These are phyloP conservation scores for Piper longum DNA, from an alignment of 164 flowering plant species.

Conservation along the genomic window DNA sequence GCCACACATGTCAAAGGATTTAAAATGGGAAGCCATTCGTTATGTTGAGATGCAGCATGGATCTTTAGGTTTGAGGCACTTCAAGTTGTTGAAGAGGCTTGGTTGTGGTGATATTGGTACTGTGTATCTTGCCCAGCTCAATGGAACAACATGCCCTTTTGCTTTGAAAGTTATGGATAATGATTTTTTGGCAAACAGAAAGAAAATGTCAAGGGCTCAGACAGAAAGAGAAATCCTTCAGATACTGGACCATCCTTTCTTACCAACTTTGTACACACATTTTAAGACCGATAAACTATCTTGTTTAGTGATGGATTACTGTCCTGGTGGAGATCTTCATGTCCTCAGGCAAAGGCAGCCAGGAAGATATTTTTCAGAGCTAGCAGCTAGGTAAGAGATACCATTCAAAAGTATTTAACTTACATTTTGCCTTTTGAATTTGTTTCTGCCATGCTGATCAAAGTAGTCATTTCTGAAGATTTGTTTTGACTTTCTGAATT, in stretches of 20 bases:
- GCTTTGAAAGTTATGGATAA: slow-evolving; percentile 82
- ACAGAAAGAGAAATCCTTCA: slow-evolving; percentile 72
- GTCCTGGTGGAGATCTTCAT: slow-evolving; percentile 88
- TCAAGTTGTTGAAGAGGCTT: slow-evolving; percentile 60
- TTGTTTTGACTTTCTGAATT: no score
- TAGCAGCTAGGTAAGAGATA: slow-evolving; percentile 50
- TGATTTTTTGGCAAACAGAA: slow-evolving; percentile 47
- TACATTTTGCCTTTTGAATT: no score
- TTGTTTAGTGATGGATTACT: slow-evolving; percentile 83
- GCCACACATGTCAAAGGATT: slow-evolving; percentile 88
- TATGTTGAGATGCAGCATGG: slow-evolving; percentile 44
- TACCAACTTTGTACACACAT: slow-evolving; percentile 70
- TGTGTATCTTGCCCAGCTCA: slow-evolving; percentile 73
- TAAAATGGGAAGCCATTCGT: slow-evolving; percentile 67
- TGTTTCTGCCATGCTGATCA: no score
- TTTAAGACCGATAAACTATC: slow-evolving; percentile 52
- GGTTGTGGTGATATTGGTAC: slow-evolving; percentile 91
- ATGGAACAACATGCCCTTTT: slow-evolving; percentile 50
- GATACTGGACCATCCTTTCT: slow-evolving; percentile 86
- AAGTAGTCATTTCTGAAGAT: no score
- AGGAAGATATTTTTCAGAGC: slow-evolving; percentile 48
- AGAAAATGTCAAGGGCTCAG: slow-evolving; percentile 55
- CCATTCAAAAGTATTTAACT: neutral
- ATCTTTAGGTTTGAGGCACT: slow-evolving; percentile 39
- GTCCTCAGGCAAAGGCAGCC: slow-evolving; percentile 72